phyloP scores from a whole-genome alignment of 1,284 basidiomycete genomes.

The Polyporus tsugae region DNA sequence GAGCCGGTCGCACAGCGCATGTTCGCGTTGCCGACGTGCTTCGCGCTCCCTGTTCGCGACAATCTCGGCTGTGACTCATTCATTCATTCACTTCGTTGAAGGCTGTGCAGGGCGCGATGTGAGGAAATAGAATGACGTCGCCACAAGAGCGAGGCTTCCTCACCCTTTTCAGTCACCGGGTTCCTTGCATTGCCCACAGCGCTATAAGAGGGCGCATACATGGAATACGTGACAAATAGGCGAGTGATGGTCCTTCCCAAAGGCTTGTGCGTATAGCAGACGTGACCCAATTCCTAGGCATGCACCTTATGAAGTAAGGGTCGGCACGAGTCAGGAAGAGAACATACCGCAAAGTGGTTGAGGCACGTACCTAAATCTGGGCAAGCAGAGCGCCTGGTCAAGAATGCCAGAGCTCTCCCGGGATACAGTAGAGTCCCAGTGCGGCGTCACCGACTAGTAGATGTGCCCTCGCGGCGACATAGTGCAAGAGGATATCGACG shows the following conservation, averaged over 20 bases:
- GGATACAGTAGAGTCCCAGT: conserved; percentile 20
- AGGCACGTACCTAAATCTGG: conserved; percentile 25
- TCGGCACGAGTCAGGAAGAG: too few relatives aligned
- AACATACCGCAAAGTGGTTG: neutral
- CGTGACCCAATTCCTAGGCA: conserved; percentile 15
- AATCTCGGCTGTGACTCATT: conserved; percentile 13
- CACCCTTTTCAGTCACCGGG: conserved; percentile 27
- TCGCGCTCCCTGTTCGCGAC: too few relatives aligned
- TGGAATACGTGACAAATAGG: conserved; percentile 30
- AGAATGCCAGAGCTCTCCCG: conserved; percentile 24
- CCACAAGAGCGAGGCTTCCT: neutral
- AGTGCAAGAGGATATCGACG: too few relatives aligned
- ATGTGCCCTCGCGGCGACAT: conserved; percentile 17
- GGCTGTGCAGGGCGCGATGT: conserved; percentile 23
- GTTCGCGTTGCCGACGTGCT: too few relatives aligned
- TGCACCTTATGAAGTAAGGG: conserved; percentile 23
- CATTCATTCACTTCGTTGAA: conserved; percentile 23
- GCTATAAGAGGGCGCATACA: conserved; percentile 27
- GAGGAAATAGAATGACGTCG: neutral
- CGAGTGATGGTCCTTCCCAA: conserved; percentile 27
- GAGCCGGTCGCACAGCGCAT: too few relatives aligned
- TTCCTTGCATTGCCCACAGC: conserved; percentile 30
- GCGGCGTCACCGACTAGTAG: conserved; percentile 15
- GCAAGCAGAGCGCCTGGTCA: conserved; percentile 20
- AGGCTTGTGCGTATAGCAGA: conserved; percentile 9